Conservation (phyloP, 2,329 filamentous ascomycete species). For the Aureobasidium sp. region DNA sequence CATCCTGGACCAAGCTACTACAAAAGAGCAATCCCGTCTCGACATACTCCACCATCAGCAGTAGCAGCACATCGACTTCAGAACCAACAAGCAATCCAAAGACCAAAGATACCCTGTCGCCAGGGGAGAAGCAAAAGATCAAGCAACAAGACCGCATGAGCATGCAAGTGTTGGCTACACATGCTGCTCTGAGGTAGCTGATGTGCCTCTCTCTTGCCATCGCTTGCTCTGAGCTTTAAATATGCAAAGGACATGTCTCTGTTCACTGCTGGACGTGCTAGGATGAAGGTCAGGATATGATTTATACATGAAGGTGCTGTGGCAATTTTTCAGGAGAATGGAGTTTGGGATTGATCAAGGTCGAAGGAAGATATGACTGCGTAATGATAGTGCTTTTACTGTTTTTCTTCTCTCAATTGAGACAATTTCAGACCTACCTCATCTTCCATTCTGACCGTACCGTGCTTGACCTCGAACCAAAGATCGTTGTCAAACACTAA, state of each 20-base stretch:
- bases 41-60: background rate
- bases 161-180: background rate
- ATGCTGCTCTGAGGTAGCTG: background rate
- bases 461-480: background rate
- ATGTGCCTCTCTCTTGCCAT: background rate
- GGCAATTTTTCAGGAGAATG: background rate
- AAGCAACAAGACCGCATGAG: background rate
- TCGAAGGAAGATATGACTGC: background rate
- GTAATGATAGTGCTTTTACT: background rate
- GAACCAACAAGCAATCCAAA: background rate
- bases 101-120: background rate
- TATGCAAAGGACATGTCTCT: background rate
- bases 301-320: background rate
- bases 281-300: background rate
- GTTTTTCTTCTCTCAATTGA: background rate
- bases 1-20: background rate
- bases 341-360: background rate
- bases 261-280: background rate
- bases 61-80: background rate
- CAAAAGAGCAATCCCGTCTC: background rate
- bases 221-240: background rate
- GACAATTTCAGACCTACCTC: background rate
- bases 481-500: background rate
- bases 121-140: constrained; percentile 5
- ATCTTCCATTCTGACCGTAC: too few species aligned